Evolutionary conservation across 129 eudicot species (phyloP), one percentile per base, ranked within the genome.

Genomic region (Solidago caesia): DNA sequence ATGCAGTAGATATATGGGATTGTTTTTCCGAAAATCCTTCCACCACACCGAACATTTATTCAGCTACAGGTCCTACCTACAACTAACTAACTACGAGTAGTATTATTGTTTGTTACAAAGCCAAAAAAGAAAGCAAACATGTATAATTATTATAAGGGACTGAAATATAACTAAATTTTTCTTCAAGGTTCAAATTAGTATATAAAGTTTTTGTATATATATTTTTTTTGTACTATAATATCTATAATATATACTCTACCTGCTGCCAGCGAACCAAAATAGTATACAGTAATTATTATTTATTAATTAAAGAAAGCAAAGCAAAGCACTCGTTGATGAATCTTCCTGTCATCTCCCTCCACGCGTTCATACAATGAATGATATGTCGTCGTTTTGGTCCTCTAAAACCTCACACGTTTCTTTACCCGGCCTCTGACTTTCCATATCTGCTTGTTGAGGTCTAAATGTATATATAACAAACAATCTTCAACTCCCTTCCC

Each of bases 311-410:
- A 61, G 33, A 75, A 55, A 52, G 3, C 2, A 49, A 21, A 21
- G 21, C 21, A 21, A 21, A 8, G 14, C 47, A 69, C 62, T 59
- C 63, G 83, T 9, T n/a, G 41, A 42, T 0, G 84, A 74, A 80
- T 27, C 75, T 80, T 74, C 84, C 59, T 73, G 67, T 9, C 56
- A 57, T 39, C 70, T 46, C 64, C 69, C 47, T 44, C 77, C 82
- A 72, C 82, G 78, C 78, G 82, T 79, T 72, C 82, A 71, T 26
- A 62, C 45, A 39, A 1, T 6, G 26, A 39, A 1, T 6, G 26
- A 21, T 41, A 42, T 12, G 29, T 72, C 68, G 58, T 60, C 25
- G 55, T n/a, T 3, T 67, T 53, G 14, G 13, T 16, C 21, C 39
- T 59, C 49, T 55, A 45, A 16, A 45, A 47, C 42, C 64, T 10